Base-by-base conservation (phyloP, 2,329 filamentous ascomycete genomes). In the Trichophyton rubrum region DNA sequence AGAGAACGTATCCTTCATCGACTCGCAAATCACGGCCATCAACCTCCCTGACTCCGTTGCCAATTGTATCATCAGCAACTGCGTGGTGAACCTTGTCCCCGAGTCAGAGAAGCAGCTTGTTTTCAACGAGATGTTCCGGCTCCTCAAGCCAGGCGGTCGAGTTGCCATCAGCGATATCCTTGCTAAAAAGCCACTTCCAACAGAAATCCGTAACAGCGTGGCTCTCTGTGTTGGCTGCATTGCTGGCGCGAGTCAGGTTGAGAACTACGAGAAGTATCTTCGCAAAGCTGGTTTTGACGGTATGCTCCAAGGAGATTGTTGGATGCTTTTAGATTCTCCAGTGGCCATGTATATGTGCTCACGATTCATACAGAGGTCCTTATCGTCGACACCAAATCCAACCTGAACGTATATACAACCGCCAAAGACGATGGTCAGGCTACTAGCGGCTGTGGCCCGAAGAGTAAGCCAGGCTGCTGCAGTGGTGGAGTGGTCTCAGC, bases 51-150 rank as follows among this genome's bases (percentile, higher is more conserved):
- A 70, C 8, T 66, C 62, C 7, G 77, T 67, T 15, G 79, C 76
- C 17, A 76, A 85, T 69, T 80, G 79, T 65, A 78, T 86, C 61
- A 83, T 85, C 64, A 82, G 78, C 63, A 87, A 86, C 70, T 87
- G 83, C 62, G 82, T 84, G 27, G 71, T 85, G 62, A 85, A 85
- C 64, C 78, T 85, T 0, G 79, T 85, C 0, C 81, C 81, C 0
- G 67, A 71, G 7, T 61, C 63, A 0, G 80, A 85, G 8, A 85
- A 84, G 66, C 75, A 72, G 4, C 62, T 72, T 0, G 82, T 79
- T 0, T 86, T 86, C 63, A 65, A 70, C 0, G 83, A 86, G 68
- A 84, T 85, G 66, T 75, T 75, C 61, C 78, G 84, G 0, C 64
- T 86, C 0, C 73, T 86, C 1, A 82, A 80, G 64, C 76, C 79